phyloP scores from a whole-genome alignment of 148 eudicot species.

The Pouteria glomerata region DNA sequence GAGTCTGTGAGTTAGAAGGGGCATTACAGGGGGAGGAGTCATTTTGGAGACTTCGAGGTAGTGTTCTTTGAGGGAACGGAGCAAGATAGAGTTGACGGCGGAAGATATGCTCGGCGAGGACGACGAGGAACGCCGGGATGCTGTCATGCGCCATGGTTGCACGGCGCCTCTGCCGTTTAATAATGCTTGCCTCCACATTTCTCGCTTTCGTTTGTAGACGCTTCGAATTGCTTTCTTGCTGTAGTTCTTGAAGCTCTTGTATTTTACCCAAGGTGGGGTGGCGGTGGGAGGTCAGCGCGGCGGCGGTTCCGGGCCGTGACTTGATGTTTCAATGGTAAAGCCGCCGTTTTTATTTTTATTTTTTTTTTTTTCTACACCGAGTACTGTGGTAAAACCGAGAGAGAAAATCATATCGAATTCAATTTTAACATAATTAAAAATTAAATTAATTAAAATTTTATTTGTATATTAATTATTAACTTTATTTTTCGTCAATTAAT shows the following conservation, averaged over 20 bases:
- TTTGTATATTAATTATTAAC: too few species aligned
- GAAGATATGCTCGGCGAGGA: slow-evolving; percentile 31
- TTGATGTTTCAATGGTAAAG: too few species aligned
- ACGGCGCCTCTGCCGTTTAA: slow-evolving; percentile 16
- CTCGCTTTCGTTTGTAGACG: neutral
- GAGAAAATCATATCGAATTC: too few species aligned
- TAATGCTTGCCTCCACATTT: slow-evolving; percentile 23
- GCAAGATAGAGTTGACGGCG: slow-evolving; percentile 54
- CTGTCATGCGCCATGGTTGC: slow-evolving; percentile 29
- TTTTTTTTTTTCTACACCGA: too few species aligned
- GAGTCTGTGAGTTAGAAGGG: neutral
- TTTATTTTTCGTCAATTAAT: too few species aligned
- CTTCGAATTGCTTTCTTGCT: neutral
- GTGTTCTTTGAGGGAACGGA: slow-evolving; percentile 82
- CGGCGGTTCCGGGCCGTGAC: too few species aligned
- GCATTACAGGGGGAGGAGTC: slow-evolving; percentile 48
- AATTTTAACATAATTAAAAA: too few species aligned
- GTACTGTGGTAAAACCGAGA: too few species aligned
- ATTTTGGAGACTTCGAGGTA: slow-evolving; percentile 72
- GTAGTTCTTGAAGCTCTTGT: too few species aligned
- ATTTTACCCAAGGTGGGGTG: neutral
- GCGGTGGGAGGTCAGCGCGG: neutral
- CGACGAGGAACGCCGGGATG: slow-evolving; percentile 15
- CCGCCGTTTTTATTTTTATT: too few species aligned
- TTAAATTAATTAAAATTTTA: too few species aligned